Conservation (phyloP, 306 rosid species). For the Ormosia emarginata region DNA sequence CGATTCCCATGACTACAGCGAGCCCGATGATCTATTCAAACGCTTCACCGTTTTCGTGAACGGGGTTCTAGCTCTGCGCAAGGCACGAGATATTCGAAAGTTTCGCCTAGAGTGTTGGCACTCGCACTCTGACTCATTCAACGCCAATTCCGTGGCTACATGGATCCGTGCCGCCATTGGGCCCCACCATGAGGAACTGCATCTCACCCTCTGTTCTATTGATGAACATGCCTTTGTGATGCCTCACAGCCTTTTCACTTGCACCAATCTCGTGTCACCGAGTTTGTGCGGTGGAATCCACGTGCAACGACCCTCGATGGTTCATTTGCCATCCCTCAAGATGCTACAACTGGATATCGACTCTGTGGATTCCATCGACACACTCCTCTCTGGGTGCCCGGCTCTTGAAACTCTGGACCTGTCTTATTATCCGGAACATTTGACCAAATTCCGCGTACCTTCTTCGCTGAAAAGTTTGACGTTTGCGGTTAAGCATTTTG, state of each 20-base stretch:
- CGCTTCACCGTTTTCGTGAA: background rate
- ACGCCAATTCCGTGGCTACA: too few species aligned
- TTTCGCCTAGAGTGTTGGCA: too few species aligned
- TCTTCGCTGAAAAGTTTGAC: background rate
- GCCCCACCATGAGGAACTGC: background rate
- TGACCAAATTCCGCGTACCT: background rate
- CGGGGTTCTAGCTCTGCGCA: background rate
- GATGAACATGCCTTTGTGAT: too few species aligned
- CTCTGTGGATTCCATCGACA: background rate
- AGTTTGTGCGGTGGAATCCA: background rate
- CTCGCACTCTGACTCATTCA: too few species aligned
- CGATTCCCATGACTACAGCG: too few species aligned
- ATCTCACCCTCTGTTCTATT: background rate
- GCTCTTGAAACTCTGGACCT: background rate
- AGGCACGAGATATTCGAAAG: background rate
- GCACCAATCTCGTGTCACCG: background rate
- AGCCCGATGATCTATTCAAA: too few species aligned
- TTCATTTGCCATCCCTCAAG: background rate
- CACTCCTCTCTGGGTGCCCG: background rate
- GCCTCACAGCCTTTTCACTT: background rate
- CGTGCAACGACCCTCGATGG: background rate
- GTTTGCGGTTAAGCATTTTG: background rate
- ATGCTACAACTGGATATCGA: background rate
- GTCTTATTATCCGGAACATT: accelerated
- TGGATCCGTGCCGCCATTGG: background rate